phyloP scores from a whole-genome alignment of 192 early-diverging fungal species.

The Helicostylum pulchrum region DNA sequence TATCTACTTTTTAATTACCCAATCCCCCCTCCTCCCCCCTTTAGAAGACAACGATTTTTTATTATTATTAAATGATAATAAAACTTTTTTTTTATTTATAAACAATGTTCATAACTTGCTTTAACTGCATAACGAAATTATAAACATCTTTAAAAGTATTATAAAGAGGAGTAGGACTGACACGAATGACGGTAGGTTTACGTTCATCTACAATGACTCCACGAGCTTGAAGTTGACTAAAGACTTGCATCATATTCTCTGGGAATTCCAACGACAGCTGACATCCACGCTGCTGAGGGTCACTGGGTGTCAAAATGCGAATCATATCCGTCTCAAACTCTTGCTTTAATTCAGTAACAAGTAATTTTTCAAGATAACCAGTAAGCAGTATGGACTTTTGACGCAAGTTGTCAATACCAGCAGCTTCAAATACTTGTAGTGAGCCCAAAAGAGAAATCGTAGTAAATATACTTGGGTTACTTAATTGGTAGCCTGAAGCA shows the following conservation, averaged over 20 bases:
- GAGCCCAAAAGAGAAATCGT: conserved; percentile 72
- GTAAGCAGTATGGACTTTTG: conserved; percentile 78
- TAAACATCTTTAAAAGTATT: conserved; percentile 83
- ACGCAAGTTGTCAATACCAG: conserved; percentile 62
- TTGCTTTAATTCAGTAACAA: conserved; percentile 41
- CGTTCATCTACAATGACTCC: conserved; percentile 88
- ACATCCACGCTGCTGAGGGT: conserved; percentile 73
- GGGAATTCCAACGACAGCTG: conserved; percentile 78
- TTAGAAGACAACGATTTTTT: too few relatives aligned
- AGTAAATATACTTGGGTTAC: conserved; percentile 83
- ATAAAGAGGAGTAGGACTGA: conserved; percentile 90
- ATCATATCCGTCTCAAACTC: conserved; percentile 35
- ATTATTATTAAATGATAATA: too few relatives aligned
- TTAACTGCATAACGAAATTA: conserved; percentile 60
- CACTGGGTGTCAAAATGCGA: conserved; percentile 76
- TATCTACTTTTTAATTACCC: too few relatives aligned
- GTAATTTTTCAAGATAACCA: conserved; percentile 76
- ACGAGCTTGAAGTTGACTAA: conserved; percentile 51
- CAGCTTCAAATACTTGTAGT: conserved; percentile 76
- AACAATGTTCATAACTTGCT: conserved; percentile 38
- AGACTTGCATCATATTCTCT: conserved; percentile 61
- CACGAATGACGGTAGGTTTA: conserved; percentile 85
- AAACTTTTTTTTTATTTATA: conserved; percentile 14
- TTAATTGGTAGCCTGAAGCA: conserved; percentile 81
- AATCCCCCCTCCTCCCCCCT: too few relatives aligned